Evolutionary conservation across 805 yeast species (phyloP).

Genomic region (Candida koratica): DNA sequence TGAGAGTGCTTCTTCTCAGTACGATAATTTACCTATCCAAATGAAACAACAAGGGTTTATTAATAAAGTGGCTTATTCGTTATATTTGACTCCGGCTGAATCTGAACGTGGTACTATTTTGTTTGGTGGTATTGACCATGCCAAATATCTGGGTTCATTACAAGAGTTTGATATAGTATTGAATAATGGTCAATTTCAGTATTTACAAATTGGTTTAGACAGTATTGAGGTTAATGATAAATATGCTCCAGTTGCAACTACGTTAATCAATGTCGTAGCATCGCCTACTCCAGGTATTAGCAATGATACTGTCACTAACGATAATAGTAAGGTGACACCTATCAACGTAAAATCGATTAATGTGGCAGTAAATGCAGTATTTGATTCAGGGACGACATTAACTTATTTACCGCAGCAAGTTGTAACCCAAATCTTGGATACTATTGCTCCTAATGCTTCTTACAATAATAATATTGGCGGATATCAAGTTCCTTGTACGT

Average conservation of each 20-base stretch:
- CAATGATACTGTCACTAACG: constrained; percentile 3
- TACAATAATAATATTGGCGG: constrained; percentile 14
- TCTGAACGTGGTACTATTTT: constrained; percentile 24
- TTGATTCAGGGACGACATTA: constrained; percentile 22
- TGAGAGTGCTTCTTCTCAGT: constrained; percentile 15
- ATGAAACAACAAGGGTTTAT: constrained; percentile 35
- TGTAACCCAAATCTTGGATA: constrained; percentile 6
- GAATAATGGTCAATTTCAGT: constrained; percentile 13
- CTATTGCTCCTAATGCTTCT: constrained; percentile 13
- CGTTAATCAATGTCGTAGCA: too few species aligned
- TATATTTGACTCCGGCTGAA: constrained; percentile 28
- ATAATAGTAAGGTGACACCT: too few species aligned
- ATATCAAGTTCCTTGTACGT: constrained; percentile 12
- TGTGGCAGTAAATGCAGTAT: constrained; percentile 10
- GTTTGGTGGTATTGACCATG: constrained; percentile 33
- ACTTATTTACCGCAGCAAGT: constrained; percentile 16
- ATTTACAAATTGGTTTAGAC: constrained; percentile 20
- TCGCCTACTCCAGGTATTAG: constrained; percentile 8
- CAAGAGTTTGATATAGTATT: constrained; percentile 23
- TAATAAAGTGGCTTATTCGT: constrained; percentile 33
- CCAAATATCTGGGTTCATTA: constrained; percentile 22
- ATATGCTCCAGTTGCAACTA: constrained; percentile 5
- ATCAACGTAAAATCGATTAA: constrained; percentile 3
- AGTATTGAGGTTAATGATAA: constrained; percentile 15
- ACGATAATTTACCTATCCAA: constrained; percentile 34